Conservation (phyloP, 768 basidiomycete species). For the Mycena haematopus region DNA sequence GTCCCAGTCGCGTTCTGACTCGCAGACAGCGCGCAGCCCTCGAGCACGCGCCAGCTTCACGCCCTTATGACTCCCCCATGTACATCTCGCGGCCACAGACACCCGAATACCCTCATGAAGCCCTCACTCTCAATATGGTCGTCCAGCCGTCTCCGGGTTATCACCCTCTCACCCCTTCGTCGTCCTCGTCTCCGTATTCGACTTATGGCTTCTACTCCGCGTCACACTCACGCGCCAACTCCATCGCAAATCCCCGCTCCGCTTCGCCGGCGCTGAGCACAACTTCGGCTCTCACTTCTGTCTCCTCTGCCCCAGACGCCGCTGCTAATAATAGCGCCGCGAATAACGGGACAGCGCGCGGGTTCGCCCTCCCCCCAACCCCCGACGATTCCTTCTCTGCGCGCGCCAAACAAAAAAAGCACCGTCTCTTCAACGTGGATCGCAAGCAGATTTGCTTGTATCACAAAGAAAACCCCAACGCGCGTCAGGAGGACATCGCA, state of each 20-base stretch:
- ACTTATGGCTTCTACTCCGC: constrained; percentile 45
- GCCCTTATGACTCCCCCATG: constrained; percentile 29
- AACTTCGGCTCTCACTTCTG: constrained; percentile 58
- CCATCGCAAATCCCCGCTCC: constrained; percentile 50
- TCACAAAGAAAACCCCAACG: constrained; percentile 65
- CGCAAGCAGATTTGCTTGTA: constrained; percentile 78
- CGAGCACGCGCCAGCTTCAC: constrained; percentile 31
- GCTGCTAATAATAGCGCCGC: neutral
- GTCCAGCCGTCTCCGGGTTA: constrained; percentile 48
- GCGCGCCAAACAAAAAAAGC: constrained; percentile 65
- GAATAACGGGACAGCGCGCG: neutral
- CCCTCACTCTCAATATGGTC: constrained; percentile 35
- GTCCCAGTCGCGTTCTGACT: constrained; percentile 54
- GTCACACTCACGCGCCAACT: constrained; percentile 52
- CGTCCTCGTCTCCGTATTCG: constrained; percentile 54
- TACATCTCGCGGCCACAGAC: constrained; percentile 51
- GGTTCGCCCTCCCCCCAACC: constrained; percentile 31
- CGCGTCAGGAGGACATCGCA: constrained; percentile 87
- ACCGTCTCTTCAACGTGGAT: constrained; percentile 76
- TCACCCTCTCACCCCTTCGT: constrained; percentile 52
- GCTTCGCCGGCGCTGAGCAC: constrained; percentile 70
- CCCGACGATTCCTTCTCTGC: constrained; percentile 37
- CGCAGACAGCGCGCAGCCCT: constrained; percentile 49
- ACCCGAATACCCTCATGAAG: constrained; percentile 36
- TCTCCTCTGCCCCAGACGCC: constrained; percentile 43